These are phyloP conservation scores for Omphalotus guepiniiformis DNA, from an alignment of 768 basidiomycete genomes.

Conservation along the genomic window DNA sequence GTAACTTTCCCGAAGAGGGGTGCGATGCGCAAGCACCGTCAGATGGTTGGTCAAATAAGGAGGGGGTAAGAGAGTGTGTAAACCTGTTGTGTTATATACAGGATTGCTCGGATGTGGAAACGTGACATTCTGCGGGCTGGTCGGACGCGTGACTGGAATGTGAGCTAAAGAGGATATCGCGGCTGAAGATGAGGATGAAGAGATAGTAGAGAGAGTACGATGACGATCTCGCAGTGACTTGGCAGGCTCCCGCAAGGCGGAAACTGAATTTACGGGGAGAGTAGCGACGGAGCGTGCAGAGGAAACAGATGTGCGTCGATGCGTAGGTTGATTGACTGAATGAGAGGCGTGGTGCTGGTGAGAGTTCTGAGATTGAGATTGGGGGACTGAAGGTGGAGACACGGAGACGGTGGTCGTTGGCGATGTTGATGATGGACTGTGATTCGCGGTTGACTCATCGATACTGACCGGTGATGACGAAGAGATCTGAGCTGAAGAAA, in stretches of 20 bases:
- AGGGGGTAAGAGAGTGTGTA: slow-evolving; percentile 68
- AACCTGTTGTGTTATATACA: slow-evolving; percentile 14
- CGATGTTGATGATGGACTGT: slow-evolving; percentile 15
- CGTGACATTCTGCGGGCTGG: slow-evolving; percentile 32
- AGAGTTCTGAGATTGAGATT: slow-evolving; percentile 34
- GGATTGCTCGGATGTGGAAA: slow-evolving; percentile 37
- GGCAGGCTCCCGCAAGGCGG: slow-evolving; percentile 24
- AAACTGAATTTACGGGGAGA: slow-evolving; percentile 39
- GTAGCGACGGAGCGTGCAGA: slow-evolving; percentile 59
- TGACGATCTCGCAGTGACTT: slow-evolving; percentile 35
- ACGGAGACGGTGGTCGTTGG: slow-evolving; percentile 12
- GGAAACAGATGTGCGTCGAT: slow-evolving; percentile 52
- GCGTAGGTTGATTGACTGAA: slow-evolving; percentile 20
- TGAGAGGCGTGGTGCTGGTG: slow-evolving; percentile 28
- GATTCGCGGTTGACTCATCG: slow-evolving; percentile 26
- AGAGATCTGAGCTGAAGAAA: slow-evolving; percentile 27
- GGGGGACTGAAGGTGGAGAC: slow-evolving; percentile 21
- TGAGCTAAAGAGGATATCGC: slow-evolving; percentile 56
- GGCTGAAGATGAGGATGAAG: slow-evolving; percentile 48
- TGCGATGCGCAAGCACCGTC: slow-evolving; percentile 60
- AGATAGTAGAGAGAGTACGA: slow-evolving; percentile 57
- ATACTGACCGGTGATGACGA: slow-evolving; percentile 30
- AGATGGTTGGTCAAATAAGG: slow-evolving; percentile 71
- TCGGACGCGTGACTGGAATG: slow-evolving; percentile 38
- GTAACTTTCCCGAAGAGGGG: slow-evolving; percentile 65